These are phyloP conservation scores for Fusarium compactum DNA, from an alignment of 2,329 filamentous ascomycete genomes.

Conservation along the genomic window DNA sequence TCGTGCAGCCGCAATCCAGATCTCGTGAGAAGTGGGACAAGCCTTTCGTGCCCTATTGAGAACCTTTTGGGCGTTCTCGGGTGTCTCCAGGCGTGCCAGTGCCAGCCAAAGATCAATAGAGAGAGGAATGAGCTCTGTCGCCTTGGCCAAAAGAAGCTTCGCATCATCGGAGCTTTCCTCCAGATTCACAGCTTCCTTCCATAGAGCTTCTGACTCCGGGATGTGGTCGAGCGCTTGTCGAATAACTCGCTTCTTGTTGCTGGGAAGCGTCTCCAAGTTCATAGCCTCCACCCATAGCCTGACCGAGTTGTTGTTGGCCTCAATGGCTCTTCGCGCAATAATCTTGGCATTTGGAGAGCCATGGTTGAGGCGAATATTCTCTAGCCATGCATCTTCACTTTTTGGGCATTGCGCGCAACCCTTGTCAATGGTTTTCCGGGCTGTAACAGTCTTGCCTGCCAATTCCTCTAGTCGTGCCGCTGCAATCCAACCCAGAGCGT, in stretches of 20 bases:
- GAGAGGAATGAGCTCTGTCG: conserved; percentile 92
- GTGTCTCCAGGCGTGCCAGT: conserved; percentile 87
- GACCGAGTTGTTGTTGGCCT: conserved; percentile 89
- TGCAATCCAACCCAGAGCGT: conserved; percentile 95
- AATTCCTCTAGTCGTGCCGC: conserved; percentile 92
- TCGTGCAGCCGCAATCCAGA: conserved; percentile 95
- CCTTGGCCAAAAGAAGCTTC: conserved; percentile 88
- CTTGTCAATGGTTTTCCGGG: conserved; percentile 86
- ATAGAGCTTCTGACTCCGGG: conserved; percentile 93
- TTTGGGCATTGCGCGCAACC: conserved; percentile 93
- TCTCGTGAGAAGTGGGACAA: conserved; percentile 90
- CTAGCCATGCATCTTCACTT: conserved; percentile 94
- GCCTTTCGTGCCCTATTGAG: conserved; percentile 96
- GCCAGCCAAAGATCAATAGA: conserved; percentile 97
- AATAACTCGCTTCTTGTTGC: conserved; percentile 92
- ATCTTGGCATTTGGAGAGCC: conserved; percentile 94
- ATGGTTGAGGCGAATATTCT: conserved; percentile 89
- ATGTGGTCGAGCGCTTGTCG: conserved; percentile 92
- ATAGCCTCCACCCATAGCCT: conserved; percentile 95
- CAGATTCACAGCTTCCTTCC: conserved; percentile 96
- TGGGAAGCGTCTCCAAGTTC: conserved; percentile 84
- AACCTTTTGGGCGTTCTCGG: conserved; percentile 93
- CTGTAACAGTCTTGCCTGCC: conserved; percentile 90
- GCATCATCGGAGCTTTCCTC: conserved; percentile 93
- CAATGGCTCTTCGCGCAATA: conserved; percentile 92